Evolutionary conservation across 2,329 filamentous ascomycete genomes (phyloP), one percentile per base, ranked within the genome.

Genomic region (Hypoxylon sp.): DNA sequence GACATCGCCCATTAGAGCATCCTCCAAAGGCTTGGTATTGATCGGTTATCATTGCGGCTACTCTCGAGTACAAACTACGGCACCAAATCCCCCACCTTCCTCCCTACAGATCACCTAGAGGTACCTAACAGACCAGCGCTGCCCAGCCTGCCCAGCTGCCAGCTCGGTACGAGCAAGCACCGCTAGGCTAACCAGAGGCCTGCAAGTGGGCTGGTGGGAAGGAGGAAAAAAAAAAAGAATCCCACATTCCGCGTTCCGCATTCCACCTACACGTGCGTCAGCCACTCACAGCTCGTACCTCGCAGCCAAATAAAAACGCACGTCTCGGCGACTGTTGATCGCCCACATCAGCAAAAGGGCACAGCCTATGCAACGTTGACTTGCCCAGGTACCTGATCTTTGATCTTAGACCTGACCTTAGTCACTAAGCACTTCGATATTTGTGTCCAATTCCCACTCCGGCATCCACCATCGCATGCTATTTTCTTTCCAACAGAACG

Each of bases 301-400:
- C 37, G 40, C 48, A 57, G 54, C 51, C 49, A 48, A 58, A 41
- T 21, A 45, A 42, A n/a, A 55, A 58, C 57, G 40, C 45, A 55
- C 42, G 49, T 55, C 51, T 58, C 55, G 58, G 61, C 61, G 58
- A 63, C 60, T 61, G 58, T 54, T 51, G 41, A 56, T 54, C 58
- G 58, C 58, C 61, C 61, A 64, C 61, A 64, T 64, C 61, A 64
- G 55, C 61, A 61, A 54, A 37, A 24, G 4, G 31, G 56, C 60
- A 60, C 57, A 60, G 56, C 56, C 56, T 61, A 65, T 65, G 62
- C 62, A 65, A 65, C 62, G 62, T 65, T 65, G 56, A 63, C 57
- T 65, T 52, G 37, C 54, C 55, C 59, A 53, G 51, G 58, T 62
- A 60, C 62, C 59, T 62, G 55, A 59, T 33, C 11, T n/a, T 38